Evolutionary conservation across 306 rosid genomes (phyloP).

Genomic region (Cercis canadensis): DNA sequence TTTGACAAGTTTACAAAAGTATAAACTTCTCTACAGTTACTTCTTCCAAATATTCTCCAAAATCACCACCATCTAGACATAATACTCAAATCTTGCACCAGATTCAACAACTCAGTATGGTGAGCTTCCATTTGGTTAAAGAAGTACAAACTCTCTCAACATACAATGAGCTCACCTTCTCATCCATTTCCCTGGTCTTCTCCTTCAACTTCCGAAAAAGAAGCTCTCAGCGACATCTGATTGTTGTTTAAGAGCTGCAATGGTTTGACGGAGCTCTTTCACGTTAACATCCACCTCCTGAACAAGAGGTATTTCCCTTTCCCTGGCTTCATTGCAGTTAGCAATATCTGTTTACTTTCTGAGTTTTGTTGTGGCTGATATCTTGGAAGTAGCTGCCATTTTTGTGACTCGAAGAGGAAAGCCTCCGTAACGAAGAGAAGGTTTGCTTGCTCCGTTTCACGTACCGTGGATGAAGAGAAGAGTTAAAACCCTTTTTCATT

Average conservation of each 20-base stretch:
- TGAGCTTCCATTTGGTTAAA: conserved; percentile 21
- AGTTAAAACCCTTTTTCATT: too few species aligned
- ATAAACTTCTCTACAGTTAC: neutral
- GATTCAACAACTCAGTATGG: neutral
- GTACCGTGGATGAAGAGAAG: too few species aligned
- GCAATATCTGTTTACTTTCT: conserved; percentile 67
- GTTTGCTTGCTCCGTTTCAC: too few species aligned
- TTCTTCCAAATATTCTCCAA: conserved; percentile 19
- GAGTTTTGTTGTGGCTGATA: too few species aligned
- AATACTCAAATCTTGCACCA: conserved; percentile 3
- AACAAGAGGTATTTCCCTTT: conserved; percentile 71
- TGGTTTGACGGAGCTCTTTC: conserved; percentile 70
- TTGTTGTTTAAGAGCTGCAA: conserved; percentile 69
- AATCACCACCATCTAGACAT: conserved; percentile 10
- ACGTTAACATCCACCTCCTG: conserved; percentile 78
- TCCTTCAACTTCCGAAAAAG: conserved; percentile 71
- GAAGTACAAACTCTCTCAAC: neutral
- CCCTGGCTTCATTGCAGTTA: conserved; percentile 64
- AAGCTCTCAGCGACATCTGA: conserved; percentile 66
- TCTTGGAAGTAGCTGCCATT: too few species aligned
- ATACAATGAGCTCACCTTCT: conserved; percentile 62
- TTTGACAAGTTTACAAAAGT: neutral
- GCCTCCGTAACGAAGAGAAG: too few species aligned
- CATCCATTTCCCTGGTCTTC: conserved; percentile 67
- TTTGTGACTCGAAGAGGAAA: too few species aligned